Evolutionary conservation across 768 basidiomycete species (phyloP).

Genomic region (Porpolomopsis calyptriformis): DNA sequence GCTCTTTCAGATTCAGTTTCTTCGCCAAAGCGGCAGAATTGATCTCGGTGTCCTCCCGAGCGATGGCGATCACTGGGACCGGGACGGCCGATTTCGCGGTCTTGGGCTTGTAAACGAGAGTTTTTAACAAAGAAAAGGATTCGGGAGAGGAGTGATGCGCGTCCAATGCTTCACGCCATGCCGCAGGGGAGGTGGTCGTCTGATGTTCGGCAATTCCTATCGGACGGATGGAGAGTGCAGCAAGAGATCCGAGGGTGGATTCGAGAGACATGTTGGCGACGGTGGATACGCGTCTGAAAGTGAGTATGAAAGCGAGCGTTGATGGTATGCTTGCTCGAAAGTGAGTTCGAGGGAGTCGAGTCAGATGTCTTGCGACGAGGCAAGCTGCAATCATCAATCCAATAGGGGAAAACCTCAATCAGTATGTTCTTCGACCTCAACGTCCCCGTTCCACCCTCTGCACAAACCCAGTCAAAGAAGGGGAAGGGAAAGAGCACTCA

Average conservation of each 20-base stretch:
- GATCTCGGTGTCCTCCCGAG: conserved; percentile 76
- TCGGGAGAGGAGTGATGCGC: conserved; percentile 39
- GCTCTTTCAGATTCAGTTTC: conserved; percentile 75
- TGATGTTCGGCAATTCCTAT: conserved; percentile 44
- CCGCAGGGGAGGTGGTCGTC: conserved; percentile 54
- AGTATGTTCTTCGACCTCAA: conserved; percentile 63
- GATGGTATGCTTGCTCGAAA: not conserved
- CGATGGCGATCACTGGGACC: conserved; percentile 80
- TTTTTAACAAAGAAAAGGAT: conserved; percentile 69
- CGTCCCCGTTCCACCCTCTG: conserved; percentile 36
- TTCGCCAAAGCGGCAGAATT: conserved; percentile 69
- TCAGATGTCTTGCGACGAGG: not conserved
- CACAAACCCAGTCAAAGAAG: conserved; percentile 36
- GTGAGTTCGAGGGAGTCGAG: not conserved
- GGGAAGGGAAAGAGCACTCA: conserved; percentile 45
- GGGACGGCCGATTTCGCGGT: conserved; percentile 82
- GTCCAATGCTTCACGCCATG: conserved; percentile 69
- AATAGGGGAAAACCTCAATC: no score
- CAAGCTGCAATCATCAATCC: not conserved
- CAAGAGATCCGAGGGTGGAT: conserved; percentile 32
- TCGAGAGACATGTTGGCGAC: conserved; percentile 26
- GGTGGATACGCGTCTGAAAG: not conserved
- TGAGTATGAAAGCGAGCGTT: not conserved
- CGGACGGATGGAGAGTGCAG: conserved; percentile 46
- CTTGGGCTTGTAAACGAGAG: conserved; percentile 92